Conservation (phyloP, 345 rosid species). For the Cardamine resedifolia region DNA sequence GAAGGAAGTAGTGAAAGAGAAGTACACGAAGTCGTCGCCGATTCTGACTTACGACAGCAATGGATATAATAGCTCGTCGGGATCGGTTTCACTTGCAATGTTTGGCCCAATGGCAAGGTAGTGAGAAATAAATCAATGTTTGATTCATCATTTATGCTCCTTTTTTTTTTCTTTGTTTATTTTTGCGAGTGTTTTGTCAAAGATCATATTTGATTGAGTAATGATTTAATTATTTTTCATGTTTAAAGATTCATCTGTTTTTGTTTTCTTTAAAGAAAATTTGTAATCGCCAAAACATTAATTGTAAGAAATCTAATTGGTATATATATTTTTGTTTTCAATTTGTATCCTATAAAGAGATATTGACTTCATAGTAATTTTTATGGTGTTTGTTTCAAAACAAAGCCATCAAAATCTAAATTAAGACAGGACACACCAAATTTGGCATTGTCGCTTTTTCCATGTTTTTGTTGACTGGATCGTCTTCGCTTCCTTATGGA, state of each 20-base stretch:
- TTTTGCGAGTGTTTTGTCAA: not conserved
- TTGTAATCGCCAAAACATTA: conserved; percentile 2
- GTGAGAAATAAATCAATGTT: conserved; percentile 6
- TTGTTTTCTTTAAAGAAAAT: conserved; percentile 6
- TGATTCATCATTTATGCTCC: not conserved
- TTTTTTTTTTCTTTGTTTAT: not conserved
- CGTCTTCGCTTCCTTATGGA: no score
- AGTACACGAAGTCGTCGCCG: conserved; percentile 1
- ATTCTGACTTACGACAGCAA: conserved; percentile 1
- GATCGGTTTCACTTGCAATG: conserved; percentile 28
- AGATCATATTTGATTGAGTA: conserved; percentile 13
- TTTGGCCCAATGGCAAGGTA: conserved; percentile 40
- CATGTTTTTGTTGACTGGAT: not conserved
- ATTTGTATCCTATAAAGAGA: no score
- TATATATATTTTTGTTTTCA: not conserved
- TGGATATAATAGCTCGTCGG: conserved; percentile 24
- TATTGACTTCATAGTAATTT: not conserved
- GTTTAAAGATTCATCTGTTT: conserved; percentile 7
- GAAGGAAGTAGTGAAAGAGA: conserved; percentile 13
- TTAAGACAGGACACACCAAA: not conserved
- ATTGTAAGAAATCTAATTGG: not conserved
- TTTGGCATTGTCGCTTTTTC: not conserved
- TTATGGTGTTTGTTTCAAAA: not conserved
- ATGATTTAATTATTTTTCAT: not conserved
- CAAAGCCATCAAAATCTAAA: not conserved